These are phyloP conservation scores for Leishmania arabica DNA, from an alignment of 208 protist genomes.

Conservation along the genomic window DNA sequence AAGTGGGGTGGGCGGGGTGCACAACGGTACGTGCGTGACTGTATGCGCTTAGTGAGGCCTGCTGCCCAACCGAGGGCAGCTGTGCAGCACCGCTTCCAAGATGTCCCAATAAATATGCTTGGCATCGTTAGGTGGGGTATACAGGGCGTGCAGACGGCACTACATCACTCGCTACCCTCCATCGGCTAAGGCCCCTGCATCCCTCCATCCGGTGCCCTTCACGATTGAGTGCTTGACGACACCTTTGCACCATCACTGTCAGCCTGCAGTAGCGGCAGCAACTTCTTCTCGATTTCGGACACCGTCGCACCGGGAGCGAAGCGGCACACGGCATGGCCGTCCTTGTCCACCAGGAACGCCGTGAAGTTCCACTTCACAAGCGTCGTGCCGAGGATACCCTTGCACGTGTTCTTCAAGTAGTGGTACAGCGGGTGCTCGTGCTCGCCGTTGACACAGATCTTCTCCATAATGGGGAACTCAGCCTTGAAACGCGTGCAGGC, in stretches of 20 bases:
- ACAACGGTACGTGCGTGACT: neutral
- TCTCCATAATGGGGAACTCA: constrained; percentile 89
- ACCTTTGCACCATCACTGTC: neutral
- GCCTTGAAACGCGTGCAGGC: constrained; percentile 65
- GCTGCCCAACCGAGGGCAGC: neutral
- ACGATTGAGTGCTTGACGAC: neutral
- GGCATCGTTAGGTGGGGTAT: neutral
- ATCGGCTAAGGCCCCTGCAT: neutral
- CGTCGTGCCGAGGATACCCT: constrained; percentile 63
- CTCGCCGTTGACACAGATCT: constrained; percentile 90
- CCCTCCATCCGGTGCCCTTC: neutral
- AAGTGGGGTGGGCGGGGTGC: neutral
- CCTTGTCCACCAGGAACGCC: constrained; percentile 85
- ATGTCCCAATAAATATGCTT: neutral
- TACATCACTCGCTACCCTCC: neutral
- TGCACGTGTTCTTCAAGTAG: constrained; percentile 74
- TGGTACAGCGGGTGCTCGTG: constrained; percentile 80
- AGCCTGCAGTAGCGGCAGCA: constrained; percentile 53
- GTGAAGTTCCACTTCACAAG: constrained; percentile 96
- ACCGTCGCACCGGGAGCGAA: constrained; percentile 67
- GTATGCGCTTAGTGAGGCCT: neutral
- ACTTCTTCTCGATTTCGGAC: constrained; percentile 63
- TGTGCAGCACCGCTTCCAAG: neutral
- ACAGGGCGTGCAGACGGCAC: neutral
- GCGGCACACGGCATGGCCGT: constrained; percentile 66